Evolutionary conservation across 495 filamentous ascomycete genomes (phyloP).

Genomic region (Geoglossum glabrum): DNA sequence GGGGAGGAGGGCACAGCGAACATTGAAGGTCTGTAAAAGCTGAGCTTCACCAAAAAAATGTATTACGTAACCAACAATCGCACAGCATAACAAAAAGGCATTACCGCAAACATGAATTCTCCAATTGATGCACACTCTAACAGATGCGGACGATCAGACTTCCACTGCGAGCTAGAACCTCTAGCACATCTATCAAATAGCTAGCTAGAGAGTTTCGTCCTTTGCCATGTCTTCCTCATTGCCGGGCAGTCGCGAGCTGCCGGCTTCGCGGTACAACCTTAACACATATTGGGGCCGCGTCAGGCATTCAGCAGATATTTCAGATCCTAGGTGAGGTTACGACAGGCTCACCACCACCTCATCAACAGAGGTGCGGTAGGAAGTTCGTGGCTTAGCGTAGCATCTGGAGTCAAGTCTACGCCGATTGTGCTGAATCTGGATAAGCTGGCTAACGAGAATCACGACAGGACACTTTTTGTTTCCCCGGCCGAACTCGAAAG

Average conservation of each 20-base stretch:
- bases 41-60: background rate
- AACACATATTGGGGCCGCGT: constrained; percentile 90
- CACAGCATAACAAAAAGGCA: background rate
- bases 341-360: constrained; percentile 11
- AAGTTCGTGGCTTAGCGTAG: background rate
- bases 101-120: too few species aligned
- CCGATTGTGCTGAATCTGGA: background rate
- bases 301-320: constrained; percentile 68
- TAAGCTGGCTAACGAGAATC: background rate
- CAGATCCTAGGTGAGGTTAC: constrained; percentile 76
- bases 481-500: constrained; percentile 54
- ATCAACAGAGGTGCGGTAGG: constrained; percentile 14
- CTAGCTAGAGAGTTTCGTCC: background rate
- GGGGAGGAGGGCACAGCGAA: too few species aligned
- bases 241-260: constrained; percentile 67
- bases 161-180: background rate
- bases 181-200: too few species aligned
- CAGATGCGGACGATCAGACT: background rate
- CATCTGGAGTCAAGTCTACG: background rate
- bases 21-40: too few species aligned
- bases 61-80: background rate
- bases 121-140: too few species aligned
- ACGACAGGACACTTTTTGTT: constrained; percentile 58
- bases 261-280: constrained; percentile 79
- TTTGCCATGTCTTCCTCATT: constrained; percentile 67